A percentile compares a stretch with the other conserved stretches of the same genome.
These are phyloP conservation scores for Calonectria pteridis DNA, from an alignment of 2,329 filamentous ascomycete genomes.

Conservation along the genomic window DNA sequence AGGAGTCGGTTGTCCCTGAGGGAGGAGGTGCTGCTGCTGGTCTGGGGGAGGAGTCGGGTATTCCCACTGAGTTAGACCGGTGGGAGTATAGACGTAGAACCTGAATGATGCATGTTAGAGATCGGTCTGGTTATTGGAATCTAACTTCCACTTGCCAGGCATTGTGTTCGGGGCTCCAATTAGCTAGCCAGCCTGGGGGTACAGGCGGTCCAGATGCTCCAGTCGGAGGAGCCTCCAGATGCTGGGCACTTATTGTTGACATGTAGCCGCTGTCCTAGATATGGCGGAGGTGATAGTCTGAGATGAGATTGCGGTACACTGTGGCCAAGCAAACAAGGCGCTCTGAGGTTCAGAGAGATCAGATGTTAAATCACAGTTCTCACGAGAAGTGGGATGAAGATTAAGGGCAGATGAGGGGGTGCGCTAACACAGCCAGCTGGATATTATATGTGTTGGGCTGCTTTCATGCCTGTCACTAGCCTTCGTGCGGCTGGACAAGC, in stretches of 20 bases:
- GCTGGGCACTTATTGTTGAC: constrained; percentile 1
- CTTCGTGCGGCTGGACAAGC: background rate
- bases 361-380: background rate
- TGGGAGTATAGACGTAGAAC: constrained; percentile 25
- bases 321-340: background rate
- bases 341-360: background rate
- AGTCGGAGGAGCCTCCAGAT: background rate
- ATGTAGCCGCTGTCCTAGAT: background rate
- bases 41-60: constrained; percentile 18
- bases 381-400: background rate
- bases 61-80: constrained; percentile 26
- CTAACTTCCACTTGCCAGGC: constrained; percentile 14
- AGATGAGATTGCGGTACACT: background rate
- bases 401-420: background rate
- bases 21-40: background rate
- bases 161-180: constrained; percentile 28
- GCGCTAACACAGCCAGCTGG: background rate
- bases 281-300: background rate
- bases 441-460: background rate
- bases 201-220: background rate
- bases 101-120: background rate
- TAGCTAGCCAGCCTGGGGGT: constrained; percentile 22
- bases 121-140: background rate
- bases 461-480: background rate
- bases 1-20: background rate